Evolutionary conservation across 768 basidiomycete species (phyloP), one percentile per base, ranked within the genome.

Genomic region (Nidularia sp.): DNA sequence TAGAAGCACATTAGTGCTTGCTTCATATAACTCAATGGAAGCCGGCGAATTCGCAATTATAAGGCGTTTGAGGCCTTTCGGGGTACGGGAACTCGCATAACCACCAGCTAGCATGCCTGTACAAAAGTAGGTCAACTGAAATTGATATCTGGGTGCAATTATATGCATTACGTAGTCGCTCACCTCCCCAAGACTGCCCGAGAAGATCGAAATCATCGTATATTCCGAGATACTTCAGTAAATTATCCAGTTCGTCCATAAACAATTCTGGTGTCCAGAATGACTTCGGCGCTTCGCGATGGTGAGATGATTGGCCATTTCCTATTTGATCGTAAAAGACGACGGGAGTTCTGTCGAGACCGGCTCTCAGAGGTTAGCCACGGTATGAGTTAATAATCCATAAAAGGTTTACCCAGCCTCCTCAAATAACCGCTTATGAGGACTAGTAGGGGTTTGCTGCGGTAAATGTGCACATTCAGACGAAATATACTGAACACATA

Each of bases 41-140:
- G 69, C 65, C 65, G 68, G 65, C 0, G 67, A 60, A 32, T 68
- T 72, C 5, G 64, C 60, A 13, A 74, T 56, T 29, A 73, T 62
- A 1, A 74, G 55, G 6, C 62, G 55, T 18, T 54, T 53, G 10
- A 68, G 50, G 2, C 66, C 66, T 8, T 47, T 34, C 0, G 59
- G 64, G 9, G 48, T 18, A 8, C 55, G 56, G 15, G 59, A 45
- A 36, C 58, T 54, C 39, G 63, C 61, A 35, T 57, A 57, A 8
- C 56, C 47, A 31, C 22, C 18, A 9, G 47, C 47, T 1, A 48
- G 47, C 22, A 48, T 48, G 22, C 44, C 44, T 45, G 8, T 22
- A 1, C 1, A 2, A 8, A 25, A 45, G 8, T 12, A 2, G 10
- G 18, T 12, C 10, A 45, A 45, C 12, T 12, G 8, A 45, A 22